These are phyloP conservation scores for Cicer pinnatifidum DNA, from an alignment of 306 rosid genomes.

Conservation along the genomic window DNA sequence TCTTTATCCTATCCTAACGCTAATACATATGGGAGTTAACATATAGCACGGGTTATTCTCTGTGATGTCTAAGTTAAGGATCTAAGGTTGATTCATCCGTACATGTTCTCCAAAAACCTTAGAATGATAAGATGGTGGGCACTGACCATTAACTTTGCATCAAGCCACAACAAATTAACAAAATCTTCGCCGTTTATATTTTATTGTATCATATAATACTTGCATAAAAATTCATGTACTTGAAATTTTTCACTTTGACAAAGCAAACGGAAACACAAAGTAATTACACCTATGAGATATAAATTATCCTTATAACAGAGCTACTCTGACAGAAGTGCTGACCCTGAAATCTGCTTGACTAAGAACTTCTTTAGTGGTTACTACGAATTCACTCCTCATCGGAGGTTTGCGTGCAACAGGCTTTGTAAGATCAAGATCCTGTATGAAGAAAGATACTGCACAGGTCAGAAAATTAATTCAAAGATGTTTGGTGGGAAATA, in stretches of 20 bases:
- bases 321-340: conserved; percentile 35
- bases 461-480: conserved; percentile 39
- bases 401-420: conserved; percentile 41
- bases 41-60: background rate
- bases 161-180: conserved; percentile 20
- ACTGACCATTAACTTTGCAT: conserved; percentile 14
- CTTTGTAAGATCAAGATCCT: conserved; percentile 58
- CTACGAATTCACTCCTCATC: conserved; percentile 25
- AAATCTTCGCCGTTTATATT: background rate
- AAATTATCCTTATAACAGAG: conserved; percentile 30
- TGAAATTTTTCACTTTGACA: conserved; percentile 8
- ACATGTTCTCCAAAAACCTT: conserved; percentile 7
- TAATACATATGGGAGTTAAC: conserved; percentile 9
- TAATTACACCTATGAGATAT: background rate
- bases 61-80: conserved; percentile 2
- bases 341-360: conserved; percentile 63
- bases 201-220: background rate
- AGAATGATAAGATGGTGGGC: conserved; percentile 17
- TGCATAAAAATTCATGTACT: background rate
- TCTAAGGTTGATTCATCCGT: conserved; percentile 4
- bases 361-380: conserved; percentile 59
- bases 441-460: conserved; percentile 36
- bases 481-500: conserved; percentile 32
- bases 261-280: conserved; percentile 17
- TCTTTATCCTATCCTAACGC: conserved; percentile 7